Evolutionary conservation across 257 asterid genomes (phyloP), one percentile per base, ranked within the genome.

Genomic region (Nicotiana benthamiana): DNA sequence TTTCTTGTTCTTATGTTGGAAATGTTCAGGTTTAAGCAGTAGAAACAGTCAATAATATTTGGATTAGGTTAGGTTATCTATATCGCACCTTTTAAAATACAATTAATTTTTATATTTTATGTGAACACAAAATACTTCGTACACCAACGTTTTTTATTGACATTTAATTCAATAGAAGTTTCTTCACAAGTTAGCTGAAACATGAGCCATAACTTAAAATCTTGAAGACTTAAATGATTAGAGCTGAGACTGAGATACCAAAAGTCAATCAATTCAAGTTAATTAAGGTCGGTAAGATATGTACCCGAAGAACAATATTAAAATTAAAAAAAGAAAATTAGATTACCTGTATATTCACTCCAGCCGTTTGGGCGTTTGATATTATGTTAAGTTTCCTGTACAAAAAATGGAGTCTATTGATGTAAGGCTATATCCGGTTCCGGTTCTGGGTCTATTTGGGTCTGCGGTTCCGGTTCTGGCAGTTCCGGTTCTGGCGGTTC

Each of bases 301-400:
- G 18, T 15, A 17, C 74, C 16, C 12, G 12, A 34, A 34, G 4
- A 66, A 9, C 18, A 36, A 1, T n/a, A 67, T 34, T 65, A 65
- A 7, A 30, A 17, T 11, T 4, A 3, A 26, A 16, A 68, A n/a
- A n/a, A 4, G 4, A 9, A 2, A 30, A 22, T 18, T 65, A 0
- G 0, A 30, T 1, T 68, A 22, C 40, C 78, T 46, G 60, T 72
- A 46, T 72, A 10, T 68, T 68, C 13, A 46, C 13, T 46, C 36
- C 46, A 13, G 78, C 60, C 60, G 60, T 72, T 13, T 15, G 78
- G 78, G 4, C 40, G 78, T 13, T 72, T 72, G 60, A 72, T 15
- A 24, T 40, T 46, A 12, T 13, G 36, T 15, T 11, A 22, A 46
- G 12, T 43, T 70, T 12, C 32, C 16, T 20, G 20, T 67, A 3